These are phyloP conservation scores for Neurospora discreta DNA, from an alignment of 495 filamentous ascomycete species.

Conservation along the genomic window DNA sequence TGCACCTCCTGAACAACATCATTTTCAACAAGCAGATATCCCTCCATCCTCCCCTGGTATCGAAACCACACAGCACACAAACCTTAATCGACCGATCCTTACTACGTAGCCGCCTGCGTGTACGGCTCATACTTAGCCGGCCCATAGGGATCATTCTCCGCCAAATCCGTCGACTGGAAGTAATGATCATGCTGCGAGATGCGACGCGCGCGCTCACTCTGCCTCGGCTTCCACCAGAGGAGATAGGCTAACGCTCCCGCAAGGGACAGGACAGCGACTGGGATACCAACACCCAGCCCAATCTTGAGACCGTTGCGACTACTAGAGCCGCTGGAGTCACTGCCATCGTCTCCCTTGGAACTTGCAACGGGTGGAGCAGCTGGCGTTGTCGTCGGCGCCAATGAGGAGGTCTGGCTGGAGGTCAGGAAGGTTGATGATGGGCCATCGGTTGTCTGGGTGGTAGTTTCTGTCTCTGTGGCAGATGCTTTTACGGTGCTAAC, in stretches of 20 bases:
- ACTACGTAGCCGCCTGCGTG: background rate
- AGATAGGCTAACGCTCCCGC: background rate
- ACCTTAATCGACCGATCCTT: background rate
- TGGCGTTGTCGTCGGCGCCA: background rate
- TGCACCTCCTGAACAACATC: background rate
- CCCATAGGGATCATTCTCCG: conserved; percentile 1
- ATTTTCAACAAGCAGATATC: background rate
- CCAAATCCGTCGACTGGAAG: background rate
- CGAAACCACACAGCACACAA: background rate
- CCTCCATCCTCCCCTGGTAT: background rate
- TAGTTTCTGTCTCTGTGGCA: background rate
- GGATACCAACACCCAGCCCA: conserved; percentile 4
- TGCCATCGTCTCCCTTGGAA: background rate
- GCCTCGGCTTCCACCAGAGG: background rate
- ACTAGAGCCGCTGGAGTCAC: background rate
- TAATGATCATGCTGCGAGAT: background rate
- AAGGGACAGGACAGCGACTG: background rate
- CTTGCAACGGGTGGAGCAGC: background rate
- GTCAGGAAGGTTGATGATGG: background rate
- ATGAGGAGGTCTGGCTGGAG: background rate
- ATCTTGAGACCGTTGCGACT: background rate
- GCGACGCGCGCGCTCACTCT: background rate
- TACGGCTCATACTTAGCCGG: background rate
- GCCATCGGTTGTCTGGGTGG: no score
- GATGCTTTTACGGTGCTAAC: background rate